Base-by-base conservation (phyloP, 768 basidiomycete species). In the Boletus vinaceobasis region DNA sequence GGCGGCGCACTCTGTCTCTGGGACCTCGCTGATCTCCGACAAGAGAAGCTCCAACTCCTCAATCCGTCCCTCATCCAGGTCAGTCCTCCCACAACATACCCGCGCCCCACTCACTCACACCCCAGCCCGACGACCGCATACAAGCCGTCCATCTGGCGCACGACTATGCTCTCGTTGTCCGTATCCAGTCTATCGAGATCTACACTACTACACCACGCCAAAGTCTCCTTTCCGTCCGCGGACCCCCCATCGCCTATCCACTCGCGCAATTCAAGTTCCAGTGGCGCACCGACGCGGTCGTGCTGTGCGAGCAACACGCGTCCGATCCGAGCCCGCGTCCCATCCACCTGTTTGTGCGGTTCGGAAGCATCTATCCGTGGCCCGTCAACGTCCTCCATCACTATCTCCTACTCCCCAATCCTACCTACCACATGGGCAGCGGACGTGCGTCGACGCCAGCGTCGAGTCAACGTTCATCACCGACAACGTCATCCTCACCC, bases 331-430 rank as follows among this genome's bases (percentile, higher is more conserved):
- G 4, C 17, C 35, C 36, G 1, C 36, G 4, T 1, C 70, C 74
- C 0, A 73, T 88, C 51, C 77, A 77, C 58, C 67, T 87, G 17
- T 72, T 84, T 40, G 64, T 87, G 19, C 83, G 87, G 15, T 88
- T 82, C 60, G 79, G 77, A 13, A 83, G 79, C 63, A 74, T 71
- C 50, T 81, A 78, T 55, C 85, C 85, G 3, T 87, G 86, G 86
- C 84, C 86, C 0, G 78, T 83, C 57, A 87, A 89, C 65, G 68
- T 83, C 26, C 73, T 88, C n/a, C 84, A 87, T 59, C 81, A 84
- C 65, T 86, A 78, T 63, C 63, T 75, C 33, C 72, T 89, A 15
- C 65, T 64, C 2, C 77, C 79, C 0, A 81, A 84, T 62, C 58
- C 68, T 4, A 51, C 63, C 7, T 81, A 75, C 60, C 58, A 65